These are phyloP conservation scores for Quercus dentata DNA, from an alignment of 306 rosid species.

Conservation along the genomic window DNA sequence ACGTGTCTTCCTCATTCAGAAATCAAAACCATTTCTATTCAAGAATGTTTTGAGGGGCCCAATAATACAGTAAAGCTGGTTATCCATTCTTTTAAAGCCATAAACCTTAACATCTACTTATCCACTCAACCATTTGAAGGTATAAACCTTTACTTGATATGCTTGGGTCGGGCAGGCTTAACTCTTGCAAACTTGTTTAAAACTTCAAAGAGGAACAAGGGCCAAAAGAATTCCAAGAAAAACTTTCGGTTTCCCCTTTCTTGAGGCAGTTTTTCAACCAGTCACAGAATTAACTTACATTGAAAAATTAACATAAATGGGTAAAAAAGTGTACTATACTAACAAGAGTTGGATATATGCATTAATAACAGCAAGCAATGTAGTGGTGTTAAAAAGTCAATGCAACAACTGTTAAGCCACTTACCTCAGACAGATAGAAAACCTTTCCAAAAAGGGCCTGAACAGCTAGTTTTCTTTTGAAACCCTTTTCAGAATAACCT, in stretches of 20 bases:
- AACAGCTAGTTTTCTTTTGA: slow-evolving; percentile 93
- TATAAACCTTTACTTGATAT: background rate
- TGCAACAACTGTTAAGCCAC: slow-evolving; percentile 20
- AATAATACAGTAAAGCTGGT: background rate
- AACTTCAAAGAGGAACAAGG: background rate
- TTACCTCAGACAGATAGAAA: slow-evolving; percentile 90
- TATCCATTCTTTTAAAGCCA: background rate
- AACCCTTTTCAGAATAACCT: slow-evolving; percentile 92
- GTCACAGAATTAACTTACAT: background rate
- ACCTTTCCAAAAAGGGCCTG: slow-evolving; percentile 90
- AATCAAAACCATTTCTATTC: background rate
- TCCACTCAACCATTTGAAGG: background rate
- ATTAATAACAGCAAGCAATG: background rate
- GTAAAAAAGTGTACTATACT: background rate
- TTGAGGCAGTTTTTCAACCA: background rate
- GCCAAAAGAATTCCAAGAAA: background rate
- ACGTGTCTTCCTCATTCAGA: background rate
- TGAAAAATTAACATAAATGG: background rate
- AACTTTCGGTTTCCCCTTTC: no score
- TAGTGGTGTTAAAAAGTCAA: background rate
- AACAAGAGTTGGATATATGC: background rate
- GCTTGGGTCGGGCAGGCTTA: background rate
- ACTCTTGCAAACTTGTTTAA: background rate
- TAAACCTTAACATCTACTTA: background rate
- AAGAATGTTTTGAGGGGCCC: background rate